phyloP scores from a whole-genome alignment of 176 grass and related monocot species.

The Typha latifolia region DNA sequence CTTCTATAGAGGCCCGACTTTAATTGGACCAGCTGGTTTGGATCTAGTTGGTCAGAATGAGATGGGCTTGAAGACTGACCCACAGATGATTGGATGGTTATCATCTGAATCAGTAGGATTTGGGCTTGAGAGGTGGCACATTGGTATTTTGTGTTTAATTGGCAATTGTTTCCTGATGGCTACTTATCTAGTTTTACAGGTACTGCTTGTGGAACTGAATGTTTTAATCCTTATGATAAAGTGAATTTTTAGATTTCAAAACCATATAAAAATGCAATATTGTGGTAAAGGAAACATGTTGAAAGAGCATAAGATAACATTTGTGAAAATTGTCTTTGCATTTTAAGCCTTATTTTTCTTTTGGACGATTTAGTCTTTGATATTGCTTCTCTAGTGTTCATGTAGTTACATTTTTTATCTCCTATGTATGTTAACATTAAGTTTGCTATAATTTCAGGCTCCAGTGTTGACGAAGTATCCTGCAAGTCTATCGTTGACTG shows the following conservation, averaged over 20 bases:
- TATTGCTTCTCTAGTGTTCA: neutral
- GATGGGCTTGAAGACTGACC: conserved; percentile 1
- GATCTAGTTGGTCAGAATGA: conserved; percentile 6
- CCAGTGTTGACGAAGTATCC: conserved; percentile 77
- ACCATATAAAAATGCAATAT: no score
- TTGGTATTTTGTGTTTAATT: conserved; percentile 73
- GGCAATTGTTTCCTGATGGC: conserved; percentile 84
- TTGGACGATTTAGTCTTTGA: neutral
- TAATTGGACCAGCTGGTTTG: conserved; percentile 38
- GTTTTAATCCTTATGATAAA: no score
- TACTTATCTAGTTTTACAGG: conserved; percentile 87
- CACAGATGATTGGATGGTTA: conserved; percentile 27
- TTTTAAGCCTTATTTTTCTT: neutral
- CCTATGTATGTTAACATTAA: neutral
- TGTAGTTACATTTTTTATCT: neutral
- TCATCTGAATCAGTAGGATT: conserved; percentile 9
- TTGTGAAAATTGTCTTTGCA: no score
- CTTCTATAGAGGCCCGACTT: conserved; percentile 60
- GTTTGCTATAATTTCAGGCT: conserved; percentile 37
- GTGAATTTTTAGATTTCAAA: no score
- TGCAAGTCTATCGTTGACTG: conserved; percentile 79
- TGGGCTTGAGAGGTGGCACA: conserved; percentile 44
- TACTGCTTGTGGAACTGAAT: conserved; percentile 10
- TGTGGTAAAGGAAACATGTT: no score
- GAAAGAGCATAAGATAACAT: no score